Evolutionary conservation across 2,329 filamentous ascomycete genomes (phyloP), one percentile per base, ranked within the genome.

Genomic region (Alternaria ethzedia): DNA sequence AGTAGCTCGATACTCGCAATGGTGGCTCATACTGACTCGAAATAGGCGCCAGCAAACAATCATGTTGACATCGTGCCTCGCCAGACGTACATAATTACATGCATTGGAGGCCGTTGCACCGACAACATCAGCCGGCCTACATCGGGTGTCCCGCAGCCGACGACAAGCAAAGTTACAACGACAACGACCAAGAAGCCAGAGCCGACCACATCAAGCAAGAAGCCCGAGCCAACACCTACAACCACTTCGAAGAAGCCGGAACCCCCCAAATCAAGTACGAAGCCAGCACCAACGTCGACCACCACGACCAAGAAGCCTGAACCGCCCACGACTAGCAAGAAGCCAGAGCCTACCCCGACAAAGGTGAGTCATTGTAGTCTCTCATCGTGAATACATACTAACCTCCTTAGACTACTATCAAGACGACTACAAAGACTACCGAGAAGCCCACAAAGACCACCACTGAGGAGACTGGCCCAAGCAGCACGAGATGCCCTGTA

Each of bases 401-500:
- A 63, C 3, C n/a, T n/a, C 1, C 3, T 21, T 21, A 65, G 54
- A 65, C 59, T 17, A 67, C 65, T 9, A 50, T 61, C n/a, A 57
- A 59, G 13, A 58, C 59, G 3, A 64, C 50, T 11, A 59, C 61
- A 17, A 64, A 68, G 43, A n/a, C 63, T n/a, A 36, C 46, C 17
- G 36, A 45, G 5, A 57, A 62, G 15, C 63, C 64, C 23, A 67
- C 58, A 3, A 61, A 61, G 49, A 69, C 67, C 9, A 69, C 63
- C 3, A 56, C 36, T 17, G 71, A 68, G 17, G 72, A 70, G 36
- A 47, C 54, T 4, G 74, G 75, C 2, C 75, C 75, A 15, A 76
- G 73, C 57, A 75, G 73, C 59, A 75, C 75, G 1, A 66, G 59
- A 46, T 77, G 75, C 55, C 75, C 75, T 23, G 74, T 77, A 5